phyloP scores from a whole-genome alignment of 805 yeast species.

The Grigorovia yakushimaensis region DNA sequence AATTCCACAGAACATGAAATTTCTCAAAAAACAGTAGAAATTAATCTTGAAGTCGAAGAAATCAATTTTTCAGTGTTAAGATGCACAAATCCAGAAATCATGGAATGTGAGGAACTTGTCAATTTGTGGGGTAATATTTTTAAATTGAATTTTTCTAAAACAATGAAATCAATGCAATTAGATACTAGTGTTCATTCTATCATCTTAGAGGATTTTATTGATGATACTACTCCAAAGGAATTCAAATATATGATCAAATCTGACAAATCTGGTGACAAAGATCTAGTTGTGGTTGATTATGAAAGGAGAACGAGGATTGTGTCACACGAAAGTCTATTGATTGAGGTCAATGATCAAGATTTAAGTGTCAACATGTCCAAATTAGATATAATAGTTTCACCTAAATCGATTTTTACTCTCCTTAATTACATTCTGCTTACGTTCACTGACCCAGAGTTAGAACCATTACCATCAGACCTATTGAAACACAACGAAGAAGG shows the following conservation, averaged over 20 bases:
- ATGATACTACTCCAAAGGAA: conserved; percentile 45
- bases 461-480: conserved; percentile 58
- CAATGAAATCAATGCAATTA: conserved; percentile 52
- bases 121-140: conserved; percentile 64
- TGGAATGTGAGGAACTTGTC: conserved; percentile 57
- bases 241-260: conserved; percentile 65
- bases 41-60: conserved; percentile 56
- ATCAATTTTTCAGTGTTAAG: conserved; percentile 55
- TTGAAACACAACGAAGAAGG: conserved; percentile 57
- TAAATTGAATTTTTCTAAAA: conserved; percentile 48
- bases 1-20: conserved; percentile 35
- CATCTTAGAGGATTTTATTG: conserved; percentile 66
- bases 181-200: conserved; percentile 57
- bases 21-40: conserved; percentile 59
- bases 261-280: conserved; percentile 15
- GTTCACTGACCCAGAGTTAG: conserved; percentile 71
- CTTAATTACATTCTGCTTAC: conserved; percentile 78
- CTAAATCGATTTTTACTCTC: conserved; percentile 69
- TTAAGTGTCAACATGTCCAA: conserved; percentile 68
- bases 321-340: conserved; percentile 37
- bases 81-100: conserved; percentile 52
- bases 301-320: conserved; percentile 51
- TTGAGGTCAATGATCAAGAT: conserved; percentile 70
- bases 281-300: conserved; percentile 51
- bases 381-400: conserved; percentile 60